A percentile compares a stretch with the other conserved stretches of the same genome.
These are phyloP conservation scores for Podospora fimiseda DNA, from an alignment of 495 filamentous ascomycete species.

Conservation along the genomic window DNA sequence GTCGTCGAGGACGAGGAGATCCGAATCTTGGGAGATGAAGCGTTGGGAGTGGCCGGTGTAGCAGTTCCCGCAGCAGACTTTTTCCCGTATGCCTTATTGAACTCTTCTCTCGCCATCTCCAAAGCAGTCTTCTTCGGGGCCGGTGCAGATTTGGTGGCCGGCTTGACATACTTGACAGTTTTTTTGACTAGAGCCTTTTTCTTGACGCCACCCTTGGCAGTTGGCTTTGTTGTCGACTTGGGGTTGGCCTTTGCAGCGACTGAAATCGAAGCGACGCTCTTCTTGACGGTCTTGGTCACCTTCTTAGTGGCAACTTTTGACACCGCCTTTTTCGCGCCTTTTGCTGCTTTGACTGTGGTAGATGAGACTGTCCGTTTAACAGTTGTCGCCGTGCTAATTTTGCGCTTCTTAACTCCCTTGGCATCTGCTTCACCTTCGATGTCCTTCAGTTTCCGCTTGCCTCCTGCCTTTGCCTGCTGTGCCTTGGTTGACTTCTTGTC, in stretches of 20 bases:
- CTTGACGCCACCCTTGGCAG: background rate
- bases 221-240: constrained; percentile 2
- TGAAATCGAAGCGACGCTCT: constrained; percentile 20
- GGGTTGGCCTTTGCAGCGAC: constrained; percentile 27
- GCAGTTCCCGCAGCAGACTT: background rate
- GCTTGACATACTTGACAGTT: background rate
- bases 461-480: constrained; percentile 19
- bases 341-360: constrained; percentile 21
- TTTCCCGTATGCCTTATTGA: background rate
- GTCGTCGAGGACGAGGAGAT: constrained; percentile 12
- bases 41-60: background rate
- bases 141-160: background rate
- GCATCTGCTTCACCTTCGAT: constrained; percentile 6
- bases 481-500: constrained; percentile 25
- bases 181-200: background rate
- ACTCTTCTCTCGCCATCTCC: background rate
- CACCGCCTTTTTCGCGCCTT: constrained; percentile 23
- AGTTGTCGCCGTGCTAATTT: constrained; percentile 21
- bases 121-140: background rate
- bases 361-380: constrained; percentile 21
- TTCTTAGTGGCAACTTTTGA: constrained; percentile 8
- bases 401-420: constrained; percentile 23
- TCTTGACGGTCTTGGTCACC: background rate
- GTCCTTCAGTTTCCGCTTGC: constrained; percentile 30
- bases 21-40: background rate